Evolutionary conservation across 2,329 filamentous ascomycete genomes (phyloP).

Genomic region (Ophiostoma fasciatum): DNA sequence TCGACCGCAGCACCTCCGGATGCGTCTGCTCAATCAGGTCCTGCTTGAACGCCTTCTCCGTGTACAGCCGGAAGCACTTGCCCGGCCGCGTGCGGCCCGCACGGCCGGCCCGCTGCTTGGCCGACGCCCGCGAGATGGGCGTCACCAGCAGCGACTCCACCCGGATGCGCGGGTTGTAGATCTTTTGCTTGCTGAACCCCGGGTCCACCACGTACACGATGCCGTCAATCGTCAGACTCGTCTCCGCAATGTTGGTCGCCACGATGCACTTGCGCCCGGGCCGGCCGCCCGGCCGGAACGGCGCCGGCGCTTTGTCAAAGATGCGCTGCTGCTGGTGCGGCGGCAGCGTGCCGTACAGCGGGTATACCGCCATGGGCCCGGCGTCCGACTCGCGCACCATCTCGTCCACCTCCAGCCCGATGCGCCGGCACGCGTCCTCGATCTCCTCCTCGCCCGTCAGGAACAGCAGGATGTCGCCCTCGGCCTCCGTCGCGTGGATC

Average conservation of each 20-base stretch:
- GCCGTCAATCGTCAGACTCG: constrained; percentile 91
- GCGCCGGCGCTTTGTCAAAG: constrained; percentile 72
- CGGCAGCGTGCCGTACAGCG: constrained; percentile 84
- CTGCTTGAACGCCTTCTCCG: constrained; percentile 89
- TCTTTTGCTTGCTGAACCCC: constrained; percentile 98
- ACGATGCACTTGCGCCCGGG: constrained; percentile 91
- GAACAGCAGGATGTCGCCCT: constrained; percentile 89
- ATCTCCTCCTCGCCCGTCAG: constrained; percentile 97
- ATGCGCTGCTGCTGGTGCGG: constrained; percentile 90
- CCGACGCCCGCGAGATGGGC: constrained; percentile 93
- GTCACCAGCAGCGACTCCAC: constrained; percentile 96
- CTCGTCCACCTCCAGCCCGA: constrained; percentile 79
- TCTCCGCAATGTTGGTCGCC: constrained; percentile 96
- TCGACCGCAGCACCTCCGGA: constrained; percentile 88
- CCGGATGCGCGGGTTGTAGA: constrained; percentile 92
- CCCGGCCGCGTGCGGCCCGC: constrained; percentile 95
- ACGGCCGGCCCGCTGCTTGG: constrained; percentile 95
- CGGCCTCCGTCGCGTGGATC: constrained; percentile 83
- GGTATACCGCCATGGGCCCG: constrained; percentile 79
- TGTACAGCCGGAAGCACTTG: constrained; percentile 96
- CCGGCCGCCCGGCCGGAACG: constrained; percentile 58
- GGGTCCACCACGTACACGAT: constrained; percentile 99
- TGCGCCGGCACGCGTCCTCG: constrained; percentile 88
- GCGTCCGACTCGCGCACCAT: constrained; percentile 82
- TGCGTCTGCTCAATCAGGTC: constrained; percentile 96